Evolutionary conservation across 2,329 filamentous ascomycete species (phyloP), one percentile per base, ranked within the genome.

Genomic region (Boeremia exigua): DNA sequence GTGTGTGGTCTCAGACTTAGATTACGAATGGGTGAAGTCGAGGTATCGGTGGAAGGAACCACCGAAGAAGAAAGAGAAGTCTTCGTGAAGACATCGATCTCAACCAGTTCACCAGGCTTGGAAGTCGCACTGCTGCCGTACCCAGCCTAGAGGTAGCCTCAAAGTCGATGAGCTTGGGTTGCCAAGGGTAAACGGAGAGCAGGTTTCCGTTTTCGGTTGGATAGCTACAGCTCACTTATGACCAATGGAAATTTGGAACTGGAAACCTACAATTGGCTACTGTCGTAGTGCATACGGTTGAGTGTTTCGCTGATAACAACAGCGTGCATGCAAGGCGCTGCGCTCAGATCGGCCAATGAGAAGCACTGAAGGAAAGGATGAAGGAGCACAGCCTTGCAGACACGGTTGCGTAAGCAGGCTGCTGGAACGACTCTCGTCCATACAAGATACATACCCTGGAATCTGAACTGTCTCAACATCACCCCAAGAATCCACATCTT

Each of bases 331-430:
- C 23, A 19, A 25, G 2, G 14, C 15, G 25, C 11, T 39, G 15
- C 14, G 27, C n/a, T n/a, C 4, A 14, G 17, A 25, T 25, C 27
- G 40, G 46, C 37, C 12, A 36, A 23, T 34, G n/a, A 23, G 19
- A 23, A 23, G 19, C 19, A 23, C 19, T 3, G 19, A 27, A n/a
- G 3, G 14, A 39, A 8, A 17, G 19, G 10, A n/a, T 4, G 23
- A 37, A 23, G 33, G 36, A 38, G 14, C 19, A 14, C n/a, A 40
- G 40, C 49, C 49, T 40, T 46, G 49, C 36, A 34, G 29, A 42
- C 9, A 29, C 33, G 6, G 25, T 42, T 32, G 19, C 38, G 39
- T 39, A 48, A 48, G 27, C 32, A 48, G 2, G 38, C 28, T 39
- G 11, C 27, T 17, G 17, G n/a, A 19, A 14, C 4, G 27, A 32